Percentiles rank a stretch among this genome's conserved stretches.
Evolutionary conservation across 495 filamentous ascomycete species (phyloP).

Genomic region (Rhypophila decipiens): DNA sequence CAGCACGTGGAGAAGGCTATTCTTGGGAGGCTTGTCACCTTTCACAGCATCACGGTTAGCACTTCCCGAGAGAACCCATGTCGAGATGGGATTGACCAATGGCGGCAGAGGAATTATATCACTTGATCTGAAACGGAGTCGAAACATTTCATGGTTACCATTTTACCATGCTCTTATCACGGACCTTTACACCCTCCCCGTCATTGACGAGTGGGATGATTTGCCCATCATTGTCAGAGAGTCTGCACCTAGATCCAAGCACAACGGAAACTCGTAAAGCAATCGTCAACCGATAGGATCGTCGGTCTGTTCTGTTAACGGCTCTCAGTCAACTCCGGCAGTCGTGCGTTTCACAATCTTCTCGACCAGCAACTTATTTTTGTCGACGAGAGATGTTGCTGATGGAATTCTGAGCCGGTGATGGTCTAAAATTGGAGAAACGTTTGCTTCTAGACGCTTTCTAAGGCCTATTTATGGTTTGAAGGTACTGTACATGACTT

Average conservation of each 20-base stretch:
- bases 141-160: background rate
- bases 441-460: too few species aligned
- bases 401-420: too few species aligned
- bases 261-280: background rate
- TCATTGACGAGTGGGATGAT: background rate
- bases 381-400: too few species aligned
- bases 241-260: background rate
- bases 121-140: slow-evolving; percentile 1
- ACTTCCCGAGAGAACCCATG: background rate
- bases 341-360: too few species aligned
- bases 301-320: too few species aligned
- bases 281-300: too few species aligned
- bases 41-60: background rate
- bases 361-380: too few species aligned
- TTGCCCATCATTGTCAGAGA: background rate
- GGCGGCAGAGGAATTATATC: background rate
- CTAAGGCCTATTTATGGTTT: too few species aligned
- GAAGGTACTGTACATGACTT: too few species aligned
- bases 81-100: background rate
- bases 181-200: background rate
- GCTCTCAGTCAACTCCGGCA: too few species aligned
- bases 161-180: background rate
- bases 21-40: background rate
- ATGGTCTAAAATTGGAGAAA: too few species aligned
- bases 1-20: slow-evolving; percentile 1